A percentile compares a stretch with the other conserved stretches of the same genome.
These are phyloP conservation scores for Penicillium oxalicum DNA, from an alignment of 2,329 filamentous ascomycete species.

Conservation along the genomic window DNA sequence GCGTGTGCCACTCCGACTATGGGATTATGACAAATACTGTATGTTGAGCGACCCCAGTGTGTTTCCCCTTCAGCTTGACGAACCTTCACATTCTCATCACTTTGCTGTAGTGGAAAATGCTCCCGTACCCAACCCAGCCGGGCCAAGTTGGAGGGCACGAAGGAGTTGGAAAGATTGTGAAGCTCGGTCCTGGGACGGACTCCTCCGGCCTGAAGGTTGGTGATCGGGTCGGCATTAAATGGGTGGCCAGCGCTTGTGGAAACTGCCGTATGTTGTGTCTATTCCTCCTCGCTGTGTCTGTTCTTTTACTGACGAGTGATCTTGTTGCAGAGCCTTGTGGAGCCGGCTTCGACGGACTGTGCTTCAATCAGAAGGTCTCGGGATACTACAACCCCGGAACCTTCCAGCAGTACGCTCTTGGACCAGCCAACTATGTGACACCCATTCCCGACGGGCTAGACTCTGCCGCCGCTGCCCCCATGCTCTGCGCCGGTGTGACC, in stretches of 20 bases:
- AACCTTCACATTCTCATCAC: too few species aligned
- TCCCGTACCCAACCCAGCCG: slow-evolving; percentile 54
- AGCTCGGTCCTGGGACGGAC: slow-evolving; percentile 57
- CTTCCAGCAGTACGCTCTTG: slow-evolving; percentile 65
- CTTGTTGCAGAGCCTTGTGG: slow-evolving; percentile 43
- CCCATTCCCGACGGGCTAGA: slow-evolving; percentile 58
- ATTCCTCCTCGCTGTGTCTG: neutral
- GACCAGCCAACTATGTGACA: slow-evolving; percentile 62
- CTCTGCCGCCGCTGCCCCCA: slow-evolving; percentile 58
- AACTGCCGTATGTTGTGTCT: slow-evolving; percentile 39
- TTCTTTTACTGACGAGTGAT: neutral
- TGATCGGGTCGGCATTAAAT: slow-evolving; percentile 66
- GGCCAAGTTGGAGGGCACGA: slow-evolving; percentile 66
- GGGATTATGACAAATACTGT: slow-evolving; percentile 48
- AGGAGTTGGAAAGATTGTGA: slow-evolving; percentile 60
- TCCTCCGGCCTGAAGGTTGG: slow-evolving; percentile 55
- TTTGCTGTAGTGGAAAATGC: slow-evolving; percentile 46
- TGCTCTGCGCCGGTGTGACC: slow-evolving; percentile 63
- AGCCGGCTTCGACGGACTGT: slow-evolving; percentile 50
- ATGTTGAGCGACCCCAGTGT: neutral
- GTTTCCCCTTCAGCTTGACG: slow-evolving; percentile 14
- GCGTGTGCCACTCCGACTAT: slow-evolving; percentile 60
- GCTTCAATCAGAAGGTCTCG: slow-evolving; percentile 53
- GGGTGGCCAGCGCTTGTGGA: slow-evolving; percentile 55
- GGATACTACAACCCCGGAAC: slow-evolving; percentile 66